Evolutionary conservation across 495 filamentous ascomycete species (phyloP), one percentile per base, ranked within the genome.

Genomic region (Penicillium odoratum): DNA sequence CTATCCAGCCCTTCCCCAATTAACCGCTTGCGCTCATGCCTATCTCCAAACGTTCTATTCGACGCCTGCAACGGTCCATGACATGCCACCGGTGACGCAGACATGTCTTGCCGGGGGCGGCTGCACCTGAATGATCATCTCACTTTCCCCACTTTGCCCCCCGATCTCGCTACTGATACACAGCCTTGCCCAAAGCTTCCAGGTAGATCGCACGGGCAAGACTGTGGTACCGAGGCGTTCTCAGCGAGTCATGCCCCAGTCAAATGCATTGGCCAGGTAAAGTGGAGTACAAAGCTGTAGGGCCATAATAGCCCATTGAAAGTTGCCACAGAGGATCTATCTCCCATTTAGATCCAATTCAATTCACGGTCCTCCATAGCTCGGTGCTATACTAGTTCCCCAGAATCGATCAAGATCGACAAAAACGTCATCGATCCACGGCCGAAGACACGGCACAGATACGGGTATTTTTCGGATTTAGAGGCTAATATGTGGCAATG

Each of bases 41-140:
- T 21, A 1, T 21, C 21, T 21, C 21, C 21, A 1, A 21, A 21
- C 21, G 0, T 26, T 48, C 44, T 59, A 28, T 30, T 44, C 42
- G 36, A 18, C 21, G 21, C 21, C 56, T 59, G 53, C 49, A 60
- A 28, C 9, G 18, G 46, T 25, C 45, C 48, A 49, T 21, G 21
- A 21, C 13, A 10, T 42, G 48, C 40, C 59, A 28, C 26, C 33
- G 25, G 33, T 59, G 48, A 63, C 49, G 53, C 53, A 47, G 53
- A 52, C 21, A 38, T 2, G 7, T 48, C 52, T 53, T 42, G 56
- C 30, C 18, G 44, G 44, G 16, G 18, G 16, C 44, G 44, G 9
- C 16, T 51, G 33, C 34, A 25, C 48, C 34, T 7, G 28, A 25
- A 26, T 5, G 44, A 46, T 26, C 40, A 43, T 50, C 30, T 5